A percentile compares a stretch with the other conserved stretches of the same genome.
Conservation (phyloP, 306 rosid species). For the Dicorynia guianensis region DNA sequence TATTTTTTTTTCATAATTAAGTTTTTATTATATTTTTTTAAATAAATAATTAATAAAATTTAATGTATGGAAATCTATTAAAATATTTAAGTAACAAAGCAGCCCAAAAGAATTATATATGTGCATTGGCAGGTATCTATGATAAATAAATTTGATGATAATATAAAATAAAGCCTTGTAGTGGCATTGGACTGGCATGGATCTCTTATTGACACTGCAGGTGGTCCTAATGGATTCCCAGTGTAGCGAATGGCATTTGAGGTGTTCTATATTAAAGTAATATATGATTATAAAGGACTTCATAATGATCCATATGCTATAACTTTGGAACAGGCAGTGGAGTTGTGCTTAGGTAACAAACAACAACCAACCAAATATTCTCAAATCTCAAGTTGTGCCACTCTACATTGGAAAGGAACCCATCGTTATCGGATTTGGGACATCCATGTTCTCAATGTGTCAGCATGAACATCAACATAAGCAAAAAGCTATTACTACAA, state of each 20-base stretch:
- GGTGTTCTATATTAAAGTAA: background rate
- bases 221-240: constrained; percentile 13
- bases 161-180: background rate
- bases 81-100: too few relatives aligned
- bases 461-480: background rate
- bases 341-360: constrained; percentile 18
- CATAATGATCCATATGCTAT: background rate
- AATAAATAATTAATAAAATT: too few relatives aligned
- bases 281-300: background rate
- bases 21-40: too few relatives aligned
- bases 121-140: background rate
- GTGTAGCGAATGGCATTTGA: background rate
- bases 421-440: constrained; percentile 13
- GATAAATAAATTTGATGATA: background rate
- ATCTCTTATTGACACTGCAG: background rate
- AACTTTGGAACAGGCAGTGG: constrained; percentile 21
- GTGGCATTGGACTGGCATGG: background rate
- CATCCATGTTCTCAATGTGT: background rate
- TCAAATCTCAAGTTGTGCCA: background rate
- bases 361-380: background rate
- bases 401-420: background rate
- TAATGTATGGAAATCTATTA: too few relatives aligned
- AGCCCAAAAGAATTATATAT: too few relatives aligned
- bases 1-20: too few relatives aligned
- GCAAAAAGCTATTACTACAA: too few relatives aligned